Base-by-base conservation (phyloP, 768 basidiomycete genomes). In the Kwoniella shandongensis region DNA sequence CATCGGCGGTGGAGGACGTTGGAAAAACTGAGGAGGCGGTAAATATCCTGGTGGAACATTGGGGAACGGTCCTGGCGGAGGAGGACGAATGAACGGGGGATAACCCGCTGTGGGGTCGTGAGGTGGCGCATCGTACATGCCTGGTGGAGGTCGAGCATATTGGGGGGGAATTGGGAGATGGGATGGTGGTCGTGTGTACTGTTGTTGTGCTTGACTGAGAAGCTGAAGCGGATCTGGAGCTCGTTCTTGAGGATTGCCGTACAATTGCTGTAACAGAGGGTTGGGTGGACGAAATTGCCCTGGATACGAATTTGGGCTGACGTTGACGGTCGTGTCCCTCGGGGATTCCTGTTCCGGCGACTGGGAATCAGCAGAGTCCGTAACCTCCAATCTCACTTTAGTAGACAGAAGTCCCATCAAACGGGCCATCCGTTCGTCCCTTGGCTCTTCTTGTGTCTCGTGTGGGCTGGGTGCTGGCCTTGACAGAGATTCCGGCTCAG, bases 361-460 rank as follows among this genome's bases (percentile, higher is more conserved):
- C 12, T 13, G 27, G 4, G 8, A 13, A 38, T 30, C 17, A 44
- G 42, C 12, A 36, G 4, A 23, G 23, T 32, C 6, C 22, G 7
- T 29, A 36, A 17, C 27, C n/a, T 4, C 20, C 11, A 17, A 11
- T 59, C 62, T 30, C 50, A 59, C 62, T 48, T 59, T 63, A 17
- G 55, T 49, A 17, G 40, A 48, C 18, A 63, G 47, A 25, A 67
- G 13, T 8, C 66, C 66, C 66, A 67, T 63, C 47, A 67, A 30
- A n/a, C 46, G 58, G 8, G 62, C 59, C 48, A 64, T 63, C 20
- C 62, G 59, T 40, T 67, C 66, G 38, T 58, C 62, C 30, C 51
- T 47, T 11, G 52, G 39, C 20, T 45, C 56, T 26, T 44, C 46
- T 26, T 30, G 32, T 23, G 60, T 45, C 17, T 30, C 50, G 40